These are phyloP conservation scores for Dactylonectria estremocensis DNA, from an alignment of 2,329 filamentous ascomycete genomes.

Conservation along the genomic window DNA sequence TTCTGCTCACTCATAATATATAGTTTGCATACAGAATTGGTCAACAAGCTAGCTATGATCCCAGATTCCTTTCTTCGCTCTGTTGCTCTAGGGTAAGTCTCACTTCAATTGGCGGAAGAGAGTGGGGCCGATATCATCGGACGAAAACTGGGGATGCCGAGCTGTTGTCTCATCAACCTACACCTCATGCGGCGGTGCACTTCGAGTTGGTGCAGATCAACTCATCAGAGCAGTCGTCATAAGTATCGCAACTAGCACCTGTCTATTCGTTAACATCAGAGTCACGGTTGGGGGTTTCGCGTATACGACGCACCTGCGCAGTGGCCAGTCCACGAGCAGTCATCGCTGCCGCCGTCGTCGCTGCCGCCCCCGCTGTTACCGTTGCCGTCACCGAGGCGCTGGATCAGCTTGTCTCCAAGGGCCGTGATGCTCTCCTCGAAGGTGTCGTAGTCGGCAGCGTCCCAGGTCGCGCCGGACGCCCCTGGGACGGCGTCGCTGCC, in stretches of 20 bases:
- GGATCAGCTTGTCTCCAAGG: constrained; percentile 68
- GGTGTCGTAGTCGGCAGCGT: constrained; percentile 60
- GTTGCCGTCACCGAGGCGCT: constrained; percentile 44
- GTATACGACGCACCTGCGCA: constrained; percentile 33
- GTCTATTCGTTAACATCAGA: constrained; percentile 22
- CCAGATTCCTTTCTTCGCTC: background rate
- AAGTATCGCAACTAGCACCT: constrained; percentile 44
- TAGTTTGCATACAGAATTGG: background rate
- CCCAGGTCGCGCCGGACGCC: constrained; percentile 67
- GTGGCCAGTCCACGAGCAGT: constrained; percentile 40
- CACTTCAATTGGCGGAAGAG: background rate
- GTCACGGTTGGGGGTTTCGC: background rate
- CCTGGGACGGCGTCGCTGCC: constrained; percentile 72
- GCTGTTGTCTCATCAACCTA: background rate
- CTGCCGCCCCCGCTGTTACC: background rate
- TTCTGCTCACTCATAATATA: background rate
- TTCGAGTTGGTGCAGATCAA: constrained; percentile 42
- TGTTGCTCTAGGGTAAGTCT: background rate
- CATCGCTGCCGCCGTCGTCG: constrained; percentile 12
- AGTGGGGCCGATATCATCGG: background rate
- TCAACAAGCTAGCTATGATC: background rate
- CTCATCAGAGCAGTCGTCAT: constrained; percentile 44
- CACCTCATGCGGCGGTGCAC: constrained; percentile 36
- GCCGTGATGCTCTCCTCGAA: constrained; percentile 69
- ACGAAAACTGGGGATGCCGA: background rate